Evolutionary conservation across 208 protist genomes (phyloP), one percentile per base, ranked within the genome.

Genomic region (Acanthamoeba lugdunensis): DNA sequence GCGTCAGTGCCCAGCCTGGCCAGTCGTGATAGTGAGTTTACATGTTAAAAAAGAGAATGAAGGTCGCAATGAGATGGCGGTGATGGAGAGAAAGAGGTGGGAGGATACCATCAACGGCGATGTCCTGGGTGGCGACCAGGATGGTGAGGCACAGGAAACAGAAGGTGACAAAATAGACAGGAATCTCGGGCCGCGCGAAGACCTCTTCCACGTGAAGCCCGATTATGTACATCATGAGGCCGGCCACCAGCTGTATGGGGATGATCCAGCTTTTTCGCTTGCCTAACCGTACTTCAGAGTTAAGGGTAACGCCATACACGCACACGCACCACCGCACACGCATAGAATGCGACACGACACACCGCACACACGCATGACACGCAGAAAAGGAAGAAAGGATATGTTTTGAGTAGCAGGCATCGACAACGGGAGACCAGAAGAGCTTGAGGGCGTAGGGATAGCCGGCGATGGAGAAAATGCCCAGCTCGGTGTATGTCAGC

Each of bases 361-460:
- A 93, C 14, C 45, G 45, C 45, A 48, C 45, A 48, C 45, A 48
- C 45, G 45, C 45, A 48, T 11, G 45, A 48, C 45, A 28, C 94
- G 69, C 23, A 73, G 33, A 87, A 11, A 30, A 30, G 69, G 14
- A 41, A 18, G 14, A 84, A 84, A 84, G 75, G 75, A 41, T 93
- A 93, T 28, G 52, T 48, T 30, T 21, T 5, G 30, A 94, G 82
- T 95, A 97, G 85, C 61, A 93, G 73, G 69, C 82, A 69, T 97
- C 96, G 14, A 97, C 94, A 2, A 97, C 4, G 7, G 96, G 96
- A 8, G 95, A 95, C 96, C 96, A 97, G 45, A 97, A 73, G 45
- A 97, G 95, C 84, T 97, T 97, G 69, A 97, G 82, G n/a, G 95
- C 92, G 67, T 96, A 97, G 33, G 94, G 65, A 93, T 96, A 96